These are phyloP conservation scores for Zarea fungicola DNA, from an alignment of 2,329 filamentous ascomycete genomes.

Conservation along the genomic window DNA sequence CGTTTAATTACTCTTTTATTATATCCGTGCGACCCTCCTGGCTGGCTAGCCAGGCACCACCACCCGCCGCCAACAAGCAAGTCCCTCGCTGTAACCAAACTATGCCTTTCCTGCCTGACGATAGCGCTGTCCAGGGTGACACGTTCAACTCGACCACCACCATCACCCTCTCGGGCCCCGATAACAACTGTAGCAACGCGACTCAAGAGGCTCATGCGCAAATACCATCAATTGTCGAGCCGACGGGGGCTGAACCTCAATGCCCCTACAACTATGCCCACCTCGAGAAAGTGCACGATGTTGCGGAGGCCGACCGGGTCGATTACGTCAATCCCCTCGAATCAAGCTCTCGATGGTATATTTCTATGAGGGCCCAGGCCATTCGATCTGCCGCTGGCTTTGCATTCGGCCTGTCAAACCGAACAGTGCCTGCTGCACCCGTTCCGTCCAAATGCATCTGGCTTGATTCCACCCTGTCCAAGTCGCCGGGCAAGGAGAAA, in stretches of 20 bases:
- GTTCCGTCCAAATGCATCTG: slow-evolving; percentile 34
- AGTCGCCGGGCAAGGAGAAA: slow-evolving; percentile 30
- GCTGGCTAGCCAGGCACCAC: too few species aligned
- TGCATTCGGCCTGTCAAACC: slow-evolving; percentile 38
- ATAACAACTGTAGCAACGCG: slow-evolving; percentile 8
- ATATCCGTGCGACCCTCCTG: too few species aligned
- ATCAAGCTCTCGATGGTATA: slow-evolving; percentile 37
- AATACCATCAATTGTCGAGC: slow-evolving; percentile 9
- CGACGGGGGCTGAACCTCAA: not conserved
- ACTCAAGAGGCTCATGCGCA: slow-evolving; percentile 3
- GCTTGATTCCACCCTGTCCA: slow-evolving; percentile 38
- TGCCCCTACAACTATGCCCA: slow-evolving; percentile 9
- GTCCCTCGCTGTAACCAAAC: too few species aligned
- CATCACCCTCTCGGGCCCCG: not conserved
- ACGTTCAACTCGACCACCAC: not conserved
- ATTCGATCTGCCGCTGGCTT: slow-evolving; percentile 40
- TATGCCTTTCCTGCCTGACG: not conserved
- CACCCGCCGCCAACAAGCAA: too few species aligned
- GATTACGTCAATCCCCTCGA: slow-evolving; percentile 42
- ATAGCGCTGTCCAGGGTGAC: not conserved
- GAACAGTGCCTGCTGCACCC: slow-evolving; percentile 35
- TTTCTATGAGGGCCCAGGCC: slow-evolving; percentile 37
- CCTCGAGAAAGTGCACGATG: slow-evolving; percentile 26
- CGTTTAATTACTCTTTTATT: too few species aligned
- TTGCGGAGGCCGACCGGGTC: slow-evolving; percentile 26